Evolutionary conservation across 192 early-diverging fungal species (phyloP).

Genomic region (Linnemannia elongata): DNA sequence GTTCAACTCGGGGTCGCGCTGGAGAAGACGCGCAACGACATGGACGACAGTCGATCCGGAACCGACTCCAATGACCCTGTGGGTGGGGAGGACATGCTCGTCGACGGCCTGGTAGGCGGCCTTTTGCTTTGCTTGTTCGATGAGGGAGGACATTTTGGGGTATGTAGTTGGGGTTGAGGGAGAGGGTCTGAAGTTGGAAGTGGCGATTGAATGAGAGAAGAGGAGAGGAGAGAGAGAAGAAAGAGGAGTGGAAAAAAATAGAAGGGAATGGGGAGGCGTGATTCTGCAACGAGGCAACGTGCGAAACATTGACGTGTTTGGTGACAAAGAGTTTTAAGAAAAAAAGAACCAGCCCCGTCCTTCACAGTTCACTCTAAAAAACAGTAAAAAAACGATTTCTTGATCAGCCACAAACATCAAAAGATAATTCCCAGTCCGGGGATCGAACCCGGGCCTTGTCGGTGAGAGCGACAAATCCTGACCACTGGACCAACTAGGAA

Average conservation of each 20-base stretch:
- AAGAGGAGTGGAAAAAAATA: neutral
- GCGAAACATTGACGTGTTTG: neutral
- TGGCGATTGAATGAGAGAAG: neutral
- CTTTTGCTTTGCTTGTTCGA: constrained; percentile 83
- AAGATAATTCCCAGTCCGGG: constrained; percentile 53
- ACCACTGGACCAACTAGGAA: constrained; percentile 59
- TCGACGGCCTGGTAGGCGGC: constrained; percentile 94
- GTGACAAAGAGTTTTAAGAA: neutral
- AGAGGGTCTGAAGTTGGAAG: neutral
- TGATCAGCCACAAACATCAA: neutral
- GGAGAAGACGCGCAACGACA: constrained; percentile 83
- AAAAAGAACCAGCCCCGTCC: neutral
- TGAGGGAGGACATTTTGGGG: constrained; percentile 50
- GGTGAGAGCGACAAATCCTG: constrained; percentile 61
- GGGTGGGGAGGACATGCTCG: constrained; percentile 78
- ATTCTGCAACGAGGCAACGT: neutral
- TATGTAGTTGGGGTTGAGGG: neutral
- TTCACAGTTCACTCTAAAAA: neutral
- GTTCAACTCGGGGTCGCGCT: constrained; percentile 73
- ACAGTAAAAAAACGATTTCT: no score
- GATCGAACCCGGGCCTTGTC: constrained; percentile 61
- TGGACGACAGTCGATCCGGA: constrained; percentile 91
- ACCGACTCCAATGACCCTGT: constrained; percentile 89
- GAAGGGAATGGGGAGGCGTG: neutral
- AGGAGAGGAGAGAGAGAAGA: neutral